Evolutionary conservation across 169 alveolate genomes (phyloP).

Genomic region (Plasmodium vinckei): DNA sequence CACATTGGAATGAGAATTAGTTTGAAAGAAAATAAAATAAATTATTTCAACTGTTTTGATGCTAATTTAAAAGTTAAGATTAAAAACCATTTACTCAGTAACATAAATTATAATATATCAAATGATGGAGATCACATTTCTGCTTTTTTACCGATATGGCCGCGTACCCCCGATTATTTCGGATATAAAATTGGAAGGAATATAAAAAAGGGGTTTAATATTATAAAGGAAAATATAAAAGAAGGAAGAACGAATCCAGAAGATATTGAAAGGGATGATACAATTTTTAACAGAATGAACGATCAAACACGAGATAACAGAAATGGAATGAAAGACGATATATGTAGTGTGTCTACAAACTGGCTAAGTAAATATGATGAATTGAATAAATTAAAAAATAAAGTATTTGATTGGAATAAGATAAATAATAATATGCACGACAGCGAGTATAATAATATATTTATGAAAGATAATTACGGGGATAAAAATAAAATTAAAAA

Average conservation of each 20-base stretch:
- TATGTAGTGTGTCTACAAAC: background rate
- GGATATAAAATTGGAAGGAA: slow-evolving; percentile 41
- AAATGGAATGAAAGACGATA: background rate
- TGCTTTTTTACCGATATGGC: slow-evolving; percentile 72
- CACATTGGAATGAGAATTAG: slow-evolving; percentile 56
- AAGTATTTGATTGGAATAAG: slow-evolving; percentile 5
- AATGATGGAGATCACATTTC: slow-evolving; percentile 42
- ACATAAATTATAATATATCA: slow-evolving; percentile 39
- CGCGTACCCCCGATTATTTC: slow-evolving; percentile 57
- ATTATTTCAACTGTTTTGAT: slow-evolving; percentile 59
- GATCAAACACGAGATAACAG: background rate
- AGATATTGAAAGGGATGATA: slow-evolving; percentile 11
- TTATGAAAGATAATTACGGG: background rate
- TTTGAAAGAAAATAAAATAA: slow-evolving; percentile 59
- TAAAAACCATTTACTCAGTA: slow-evolving; percentile 13
- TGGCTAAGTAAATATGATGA: slow-evolving; percentile 12
- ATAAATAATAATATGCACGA: background rate
- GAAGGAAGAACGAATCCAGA: background rate
- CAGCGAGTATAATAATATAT: background rate
- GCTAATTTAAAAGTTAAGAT: slow-evolving; percentile 31
- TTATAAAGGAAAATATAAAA: slow-evolving; percentile 14
- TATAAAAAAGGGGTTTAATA: slow-evolving; percentile 42
- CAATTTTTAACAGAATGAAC: slow-evolving; percentile 22
- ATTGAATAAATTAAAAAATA: background rate
- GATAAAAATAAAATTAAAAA: slow-evolving; percentile 18